phyloP scores from a whole-genome alignment of 148 eudicot genomes.

The Amaranthus cruentus region DNA sequence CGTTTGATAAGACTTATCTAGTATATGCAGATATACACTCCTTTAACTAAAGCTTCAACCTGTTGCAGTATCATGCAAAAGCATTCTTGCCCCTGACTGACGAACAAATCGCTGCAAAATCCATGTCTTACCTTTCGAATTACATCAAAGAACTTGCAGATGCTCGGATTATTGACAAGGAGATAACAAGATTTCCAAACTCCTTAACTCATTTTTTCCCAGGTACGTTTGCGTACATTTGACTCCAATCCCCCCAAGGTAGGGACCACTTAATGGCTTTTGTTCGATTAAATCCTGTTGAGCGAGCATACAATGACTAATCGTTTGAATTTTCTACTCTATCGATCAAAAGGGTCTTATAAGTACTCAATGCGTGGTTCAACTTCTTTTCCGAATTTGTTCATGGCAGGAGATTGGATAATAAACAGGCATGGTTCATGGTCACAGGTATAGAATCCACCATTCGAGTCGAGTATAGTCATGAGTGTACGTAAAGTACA shows the following conservation, averaged over 20 bases:
- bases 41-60: constrained; percentile 1
- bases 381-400: constrained; percentile 66
- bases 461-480: not conserved
- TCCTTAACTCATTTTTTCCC: constrained; percentile 63
- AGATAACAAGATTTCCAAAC: constrained; percentile 58
- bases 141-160: constrained; percentile 48
- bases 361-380: constrained; percentile 65
- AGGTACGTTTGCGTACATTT: constrained; percentile 26
- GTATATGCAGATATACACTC: not conserved
- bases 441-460: constrained; percentile 46
- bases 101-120: constrained; percentile 50
- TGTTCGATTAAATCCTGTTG: not conserved
- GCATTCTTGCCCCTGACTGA: constrained; percentile 60
- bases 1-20: not conserved
- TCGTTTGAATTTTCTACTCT: not conserved
- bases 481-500: not conserved
- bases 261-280: too few relatives aligned
- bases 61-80: constrained; percentile 57
- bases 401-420: constrained; percentile 87
- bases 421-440: constrained; percentile 71
- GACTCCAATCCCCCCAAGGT: too few relatives aligned
- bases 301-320: constrained; percentile 4
- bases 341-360: constrained; percentile 50
- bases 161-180: constrained; percentile 43
- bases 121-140: constrained; percentile 44